A percentile compares a stretch with the other conserved stretches of the same genome.
Evolutionary conservation across 148 eudicot species (phyloP).

Genomic region (Arbutus unedo): DNA sequence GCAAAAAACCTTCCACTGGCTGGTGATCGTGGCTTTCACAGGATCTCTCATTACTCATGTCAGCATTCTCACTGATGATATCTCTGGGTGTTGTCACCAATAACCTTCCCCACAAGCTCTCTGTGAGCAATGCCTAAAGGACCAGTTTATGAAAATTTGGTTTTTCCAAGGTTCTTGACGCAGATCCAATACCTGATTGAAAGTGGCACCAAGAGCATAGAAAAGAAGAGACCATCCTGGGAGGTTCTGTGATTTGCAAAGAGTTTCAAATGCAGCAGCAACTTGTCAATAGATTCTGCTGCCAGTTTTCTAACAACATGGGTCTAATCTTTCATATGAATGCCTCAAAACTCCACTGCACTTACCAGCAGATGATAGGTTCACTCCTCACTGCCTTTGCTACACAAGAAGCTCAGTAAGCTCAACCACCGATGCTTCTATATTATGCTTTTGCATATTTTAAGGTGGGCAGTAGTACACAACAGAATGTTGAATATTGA

Average conservation of each 20-base stretch:
- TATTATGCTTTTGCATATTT: background rate
- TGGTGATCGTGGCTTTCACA: no score
- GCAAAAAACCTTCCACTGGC: no score
- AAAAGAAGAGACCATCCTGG: background rate
- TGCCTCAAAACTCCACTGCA: background rate
- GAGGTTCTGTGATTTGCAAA: background rate
- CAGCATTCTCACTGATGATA: no score
- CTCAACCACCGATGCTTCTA: background rate
- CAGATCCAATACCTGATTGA: background rate
- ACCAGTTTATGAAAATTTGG: background rate
- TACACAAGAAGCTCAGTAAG: background rate
- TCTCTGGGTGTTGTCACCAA: no score
- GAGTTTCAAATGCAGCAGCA: background rate
- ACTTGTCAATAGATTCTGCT: background rate
- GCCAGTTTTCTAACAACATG: background rate
- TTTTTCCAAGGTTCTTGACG: background rate
- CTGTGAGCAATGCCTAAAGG: background rate
- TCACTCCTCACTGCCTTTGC: background rate
- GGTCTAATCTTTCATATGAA: background rate
- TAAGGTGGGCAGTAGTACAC: background rate
- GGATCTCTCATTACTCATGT: no score
- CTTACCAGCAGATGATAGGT: background rate
- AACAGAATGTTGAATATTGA: background rate
- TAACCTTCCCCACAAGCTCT: background rate
- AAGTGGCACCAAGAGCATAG: background rate